Base-by-base conservation (phyloP, 768 basidiomycete species). In the Leccinum longicurvipes region DNA sequence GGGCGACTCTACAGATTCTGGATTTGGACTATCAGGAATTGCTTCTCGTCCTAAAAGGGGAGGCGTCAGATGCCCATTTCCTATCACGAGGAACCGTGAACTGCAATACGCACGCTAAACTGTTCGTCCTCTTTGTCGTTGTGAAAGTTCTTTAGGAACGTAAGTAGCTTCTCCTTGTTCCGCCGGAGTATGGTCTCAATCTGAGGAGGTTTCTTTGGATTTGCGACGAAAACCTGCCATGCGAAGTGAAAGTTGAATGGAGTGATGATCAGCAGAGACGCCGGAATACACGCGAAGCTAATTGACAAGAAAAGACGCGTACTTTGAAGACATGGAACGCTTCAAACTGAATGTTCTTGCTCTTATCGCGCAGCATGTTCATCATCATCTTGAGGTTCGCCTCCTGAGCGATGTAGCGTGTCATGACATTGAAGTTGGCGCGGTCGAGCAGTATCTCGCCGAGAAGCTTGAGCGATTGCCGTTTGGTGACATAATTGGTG, bases 301-400 rank as follows among this genome's bases (percentile, higher is more conserved):
- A 12, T 39, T 5, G 29, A 10, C 24, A 29, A 19, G 15, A 24
- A 21, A 27, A 27, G 15, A 3, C 21, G 66, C 82, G n/a, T 52
- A 93, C 96, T 84, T 98, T 99, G 83, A 99, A 99, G 36, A 99
- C 97, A 66, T 99, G 97, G 75, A 99, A 99, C 3, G 97, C 96
- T 71, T 99, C 97, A 55, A 98, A 99, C 72, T 99, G 97, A 46
- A 99, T 98, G 73, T 99, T 99, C 80, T 93, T 92, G 82, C 95
- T 98, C 82, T 95, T 97, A 71, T 98, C 93, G 59, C 95, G 83
- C 54, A 99, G 78, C 54, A 98, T 81, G 73, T 98, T 98, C 97
- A 99, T 99, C 93, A 99, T 97, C 88, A 96, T 92, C 86, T 98
- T 98, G 60, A 99, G 80, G 71, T 98, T 99, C 27, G 86, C 88